Evolutionary conservation across 2,329 filamentous ascomycete genomes (phyloP).

Genomic region (Basipetospora chlamydospora): DNA sequence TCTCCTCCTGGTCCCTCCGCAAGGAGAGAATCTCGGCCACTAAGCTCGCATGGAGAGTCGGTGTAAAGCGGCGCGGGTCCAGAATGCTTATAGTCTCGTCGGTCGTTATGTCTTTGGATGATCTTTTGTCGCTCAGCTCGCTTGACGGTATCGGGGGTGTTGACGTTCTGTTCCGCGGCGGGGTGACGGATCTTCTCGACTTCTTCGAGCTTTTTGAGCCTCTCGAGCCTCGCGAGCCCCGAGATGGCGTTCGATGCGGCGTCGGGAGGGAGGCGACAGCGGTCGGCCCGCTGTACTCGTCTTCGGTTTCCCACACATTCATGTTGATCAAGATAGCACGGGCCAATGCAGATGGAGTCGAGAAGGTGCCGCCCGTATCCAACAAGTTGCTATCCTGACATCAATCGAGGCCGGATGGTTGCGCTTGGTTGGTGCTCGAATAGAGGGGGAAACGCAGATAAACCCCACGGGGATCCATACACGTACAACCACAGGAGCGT

Average conservation of each 20-base stretch:
- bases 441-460: too few relatives aligned
- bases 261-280: conserved; percentile 50
- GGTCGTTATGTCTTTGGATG: conserved; percentile 41
- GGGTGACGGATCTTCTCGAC: conserved; percentile 54
- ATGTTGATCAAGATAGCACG: conserved; percentile 20
- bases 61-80: conserved; percentile 86
- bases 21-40: conserved; percentile 87
- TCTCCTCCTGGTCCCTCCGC: conserved; percentile 80
- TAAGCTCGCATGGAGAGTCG: conserved; percentile 83
- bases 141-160: conserved; percentile 33
- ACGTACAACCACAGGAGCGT: too few relatives aligned
- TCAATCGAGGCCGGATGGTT: too few relatives aligned
- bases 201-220: conserved; percentile 48
- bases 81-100: conserved; percentile 62
- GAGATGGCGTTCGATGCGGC: conserved; percentile 56
- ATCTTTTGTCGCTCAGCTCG: conserved; percentile 32
- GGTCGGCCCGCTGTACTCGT: conserved; percentile 39
- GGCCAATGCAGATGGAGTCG: too few relatives aligned
- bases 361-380: too few relatives aligned
- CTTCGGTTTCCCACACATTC: conserved; percentile 47
- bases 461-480: too few relatives aligned
- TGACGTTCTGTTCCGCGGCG: conserved; percentile 40
- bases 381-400: too few relatives aligned
- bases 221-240: too few relatives aligned
- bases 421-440: too few relatives aligned